Evolutionary conservation across 495 filamentous ascomycete species (phyloP), one percentile per base, ranked within the genome.

Genomic region (Chaetomidium leptoderma): DNA sequence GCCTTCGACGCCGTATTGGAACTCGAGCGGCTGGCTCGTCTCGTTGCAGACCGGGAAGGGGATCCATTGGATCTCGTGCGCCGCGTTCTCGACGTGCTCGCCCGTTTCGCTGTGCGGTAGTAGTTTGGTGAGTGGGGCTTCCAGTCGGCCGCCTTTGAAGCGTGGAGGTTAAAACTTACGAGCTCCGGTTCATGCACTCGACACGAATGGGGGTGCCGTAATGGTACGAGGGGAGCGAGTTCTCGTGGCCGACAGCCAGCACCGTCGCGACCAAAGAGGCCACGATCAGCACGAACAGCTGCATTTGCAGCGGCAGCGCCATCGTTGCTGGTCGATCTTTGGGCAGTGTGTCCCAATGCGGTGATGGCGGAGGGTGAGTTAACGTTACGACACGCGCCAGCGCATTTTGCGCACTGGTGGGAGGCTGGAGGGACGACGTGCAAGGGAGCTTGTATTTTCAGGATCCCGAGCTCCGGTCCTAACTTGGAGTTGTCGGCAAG

Each of bases 31-130:
- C 47, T 81, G 75, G 29, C 78, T 80, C 11, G 93, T 97, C 72
- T 98, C 93, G 72, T 92, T 90, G 81, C 93, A 98, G 37, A 79
- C 80, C 33, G 88, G 88, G 72, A 98, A 97, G 47, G 93, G 91
- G 53, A 95, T 86, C 77, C 93, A 98, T 81, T 95, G 83, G 35
- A 97, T 89, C 70, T 91, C 85, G 61, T 92, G 89, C 43, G 82
- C 75, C 19, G 78, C 75, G 68, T 93, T 85, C 55, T 85, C 84
- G 68, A 98, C 88, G 82, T 98, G 81, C 63, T 85, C 82, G 63
- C 83, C 83, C 4, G 80, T 85, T 56, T 86, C 83, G 57, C 83
- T 86, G 59, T 16, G 50, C 36, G 36, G 39, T 2, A 10, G 13
- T 2, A 17, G 24, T 26, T 45, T 11, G 45, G 52, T 8, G 21